Base-by-base conservation (phyloP, 2,329 filamentous ascomycete species). In the Ascochyta lentis region DNA sequence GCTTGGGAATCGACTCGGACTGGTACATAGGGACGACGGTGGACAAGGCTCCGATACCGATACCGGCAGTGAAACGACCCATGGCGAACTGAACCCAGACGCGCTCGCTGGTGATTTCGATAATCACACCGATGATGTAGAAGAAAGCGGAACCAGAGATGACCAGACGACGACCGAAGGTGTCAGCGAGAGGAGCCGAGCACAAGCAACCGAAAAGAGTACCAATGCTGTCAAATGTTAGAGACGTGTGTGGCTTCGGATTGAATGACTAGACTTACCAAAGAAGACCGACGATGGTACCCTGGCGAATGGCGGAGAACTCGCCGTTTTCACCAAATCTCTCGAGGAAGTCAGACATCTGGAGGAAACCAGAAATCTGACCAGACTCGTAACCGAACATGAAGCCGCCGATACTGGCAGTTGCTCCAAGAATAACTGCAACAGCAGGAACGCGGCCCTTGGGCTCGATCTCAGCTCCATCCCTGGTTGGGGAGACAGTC, bases 171-270 rank as follows among this genome's bases (percentile, higher is more conserved):
- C 87, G 84, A 37, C 87, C 87, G 51, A 88, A 78, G 2, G 73
- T 76, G 59, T 89, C 87, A 42, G 86, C 84, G 35, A 89, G 77
- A 38, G 83, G 85, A 16, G 86, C 79, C 22, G 78, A 78, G 43
- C 75, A 72, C 7, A 92, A 79, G 13, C 89, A 84, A 37, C 90
- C 90, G 58, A 91, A 85, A 70, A 92, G 91, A 13, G 89, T 92
- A 44, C 89, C 89, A 33, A 87, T 86, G 0, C 68, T 70, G 35
- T 16, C 4, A 45, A 15, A 29, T 45, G 48, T 68, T 39, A 65
- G 51, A 37, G 7, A 29, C 42, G 37, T 39, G 24, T 24, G 33
- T 6, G 43, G 7, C 19, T 9, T 12, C 7, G 23, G 5, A 15
- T 8, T 27, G 7, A n/a, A 7, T 31, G 9, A 15, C 6, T 13